These are phyloP conservation scores for Ogataea trehaloabstinens DNA, from an alignment of 805 yeast species.

Conservation along the genomic window DNA sequence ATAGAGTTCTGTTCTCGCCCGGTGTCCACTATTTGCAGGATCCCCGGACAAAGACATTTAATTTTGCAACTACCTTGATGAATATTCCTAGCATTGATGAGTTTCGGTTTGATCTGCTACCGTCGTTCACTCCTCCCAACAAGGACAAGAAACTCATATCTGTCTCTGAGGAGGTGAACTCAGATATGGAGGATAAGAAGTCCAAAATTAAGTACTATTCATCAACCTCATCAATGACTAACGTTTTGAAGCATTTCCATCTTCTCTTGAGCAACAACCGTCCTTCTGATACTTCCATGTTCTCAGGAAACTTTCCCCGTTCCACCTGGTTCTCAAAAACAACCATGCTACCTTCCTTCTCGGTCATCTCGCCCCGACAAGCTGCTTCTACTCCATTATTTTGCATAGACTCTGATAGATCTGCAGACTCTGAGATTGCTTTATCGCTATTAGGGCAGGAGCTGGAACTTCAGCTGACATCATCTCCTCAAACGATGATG, in stretches of 20 bases:
- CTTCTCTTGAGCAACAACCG: slow-evolving; percentile 60
- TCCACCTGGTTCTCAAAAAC: slow-evolving; percentile 37
- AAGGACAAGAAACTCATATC: slow-evolving; percentile 54
- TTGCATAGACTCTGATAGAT: slow-evolving; percentile 70
- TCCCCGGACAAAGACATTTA: slow-evolving; percentile 69
- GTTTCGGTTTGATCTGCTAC: slow-evolving; percentile 58
- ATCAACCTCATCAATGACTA: slow-evolving; percentile 88
- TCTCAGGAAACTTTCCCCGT: slow-evolving; percentile 44
- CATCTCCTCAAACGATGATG: slow-evolving; percentile 49
- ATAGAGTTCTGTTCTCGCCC: slow-evolving; percentile 75
- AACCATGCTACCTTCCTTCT: slow-evolving; percentile 51
- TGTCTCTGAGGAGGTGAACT: slow-evolving; percentile 39
- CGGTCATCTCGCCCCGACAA: slow-evolving; percentile 50
- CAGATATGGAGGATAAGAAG: background rate
- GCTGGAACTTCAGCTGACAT: slow-evolving; percentile 73
- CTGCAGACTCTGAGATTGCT: slow-evolving; percentile 63
- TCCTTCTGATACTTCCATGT: slow-evolving; percentile 44
- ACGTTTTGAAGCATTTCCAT: slow-evolving; percentile 72
- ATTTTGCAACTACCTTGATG: slow-evolving; percentile 61
- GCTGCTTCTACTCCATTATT: slow-evolving; percentile 31
- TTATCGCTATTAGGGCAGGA: slow-evolving; percentile 76
- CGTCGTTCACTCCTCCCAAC: slow-evolving; percentile 61
- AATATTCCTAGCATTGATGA: slow-evolving; percentile 61
- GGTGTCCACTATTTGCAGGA: slow-evolving; percentile 77
- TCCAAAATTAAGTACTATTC: slow-evolving; percentile 50